phyloP scores from a whole-genome alignment of 2,329 filamentous ascomycete genomes.

The Teratosphaeria viscida region DNA sequence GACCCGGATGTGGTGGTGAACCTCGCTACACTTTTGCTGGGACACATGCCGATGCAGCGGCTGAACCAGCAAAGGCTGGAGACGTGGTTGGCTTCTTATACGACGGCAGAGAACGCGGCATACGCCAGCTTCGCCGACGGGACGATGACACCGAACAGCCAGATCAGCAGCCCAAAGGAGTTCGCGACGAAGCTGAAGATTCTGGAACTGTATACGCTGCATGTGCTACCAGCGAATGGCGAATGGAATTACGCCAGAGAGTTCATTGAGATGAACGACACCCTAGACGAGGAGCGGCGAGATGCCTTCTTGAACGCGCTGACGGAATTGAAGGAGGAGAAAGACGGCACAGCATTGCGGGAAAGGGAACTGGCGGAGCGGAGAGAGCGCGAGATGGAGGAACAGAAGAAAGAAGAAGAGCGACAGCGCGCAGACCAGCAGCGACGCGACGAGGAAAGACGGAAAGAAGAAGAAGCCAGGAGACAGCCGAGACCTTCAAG shows the following conservation, averaged over 20 bases:
- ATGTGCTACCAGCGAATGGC: conserved; percentile 83
- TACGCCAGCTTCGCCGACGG: conserved; percentile 43
- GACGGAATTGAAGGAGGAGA: conserved; percentile 74
- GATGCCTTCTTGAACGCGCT: conserved; percentile 83
- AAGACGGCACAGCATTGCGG: conserved; percentile 57
- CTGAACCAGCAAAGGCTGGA: conserved; percentile 83
- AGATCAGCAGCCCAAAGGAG: conserved; percentile 24
- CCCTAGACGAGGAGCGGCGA: conserved; percentile 83
- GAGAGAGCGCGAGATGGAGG: conserved; percentile 38
- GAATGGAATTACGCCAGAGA: conserved; percentile 94
- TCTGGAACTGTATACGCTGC: conserved; percentile 86
- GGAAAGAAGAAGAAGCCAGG: neutral
- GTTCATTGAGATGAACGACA: conserved; percentile 76
- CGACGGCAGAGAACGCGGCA: conserved; percentile 8
- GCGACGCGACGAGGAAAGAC: conserved; percentile 27
- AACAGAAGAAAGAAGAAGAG: conserved; percentile 25
- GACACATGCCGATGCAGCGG: conserved; percentile 74
- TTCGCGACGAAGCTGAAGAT: conserved; percentile 67
- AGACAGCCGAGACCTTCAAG: neutral
- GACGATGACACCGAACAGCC: conserved; percentile 38
- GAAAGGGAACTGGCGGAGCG: conserved; percentile 51
- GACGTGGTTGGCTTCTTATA: conserved; percentile 69
- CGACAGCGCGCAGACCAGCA: conserved; percentile 15
- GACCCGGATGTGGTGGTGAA: conserved; percentile 92
- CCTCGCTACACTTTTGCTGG: conserved; percentile 78